Percentiles rank a stretch among this genome's conserved stretches.
Conservation (phyloP, 2,329 filamentous ascomycete genomes). For the Graphium sp. region DNA sequence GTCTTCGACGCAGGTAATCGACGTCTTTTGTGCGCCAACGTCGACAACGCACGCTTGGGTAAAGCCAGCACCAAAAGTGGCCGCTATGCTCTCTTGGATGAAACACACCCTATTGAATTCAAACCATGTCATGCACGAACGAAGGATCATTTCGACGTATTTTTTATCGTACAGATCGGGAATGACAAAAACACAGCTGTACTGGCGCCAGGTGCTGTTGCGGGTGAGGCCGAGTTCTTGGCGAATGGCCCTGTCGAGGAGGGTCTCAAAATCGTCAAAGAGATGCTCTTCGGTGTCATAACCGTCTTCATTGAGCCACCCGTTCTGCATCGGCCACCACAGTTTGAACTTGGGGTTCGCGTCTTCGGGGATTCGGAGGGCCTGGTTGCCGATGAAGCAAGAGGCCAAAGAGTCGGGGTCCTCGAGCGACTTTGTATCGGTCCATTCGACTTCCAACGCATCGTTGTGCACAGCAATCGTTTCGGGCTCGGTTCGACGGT, state of each 20-base stretch:
- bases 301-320: constrained; percentile 80
- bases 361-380: constrained; percentile 73
- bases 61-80: constrained; percentile 88
- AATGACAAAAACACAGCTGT: constrained; percentile 93
- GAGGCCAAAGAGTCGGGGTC: constrained; percentile 43
- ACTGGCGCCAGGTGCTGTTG: constrained; percentile 72
- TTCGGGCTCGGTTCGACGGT: constrained; percentile 68
- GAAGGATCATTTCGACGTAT: constrained; percentile 72
- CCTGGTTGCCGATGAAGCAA: constrained; percentile 68
- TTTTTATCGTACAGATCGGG: constrained; percentile 92
- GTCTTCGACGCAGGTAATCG: constrained; percentile 91
- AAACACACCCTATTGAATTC: constrained; percentile 82
- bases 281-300: constrained; percentile 68
- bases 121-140: constrained; percentile 77
- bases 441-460: constrained; percentile 88
- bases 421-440: constrained; percentile 52
- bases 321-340: constrained; percentile 78
- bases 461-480: constrained; percentile 91
- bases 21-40: constrained; percentile 93
- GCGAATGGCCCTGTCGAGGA: constrained; percentile 73
- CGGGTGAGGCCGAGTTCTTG: constrained; percentile 66
- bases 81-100: constrained; percentile 89
- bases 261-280: constrained; percentile 71
- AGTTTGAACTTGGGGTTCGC: constrained; percentile 82
- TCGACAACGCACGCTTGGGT: constrained; percentile 91